These are phyloP conservation scores for Rhododendron williamsianum DNA, from an alignment of 148 eudicot species.

Conservation along the genomic window DNA sequence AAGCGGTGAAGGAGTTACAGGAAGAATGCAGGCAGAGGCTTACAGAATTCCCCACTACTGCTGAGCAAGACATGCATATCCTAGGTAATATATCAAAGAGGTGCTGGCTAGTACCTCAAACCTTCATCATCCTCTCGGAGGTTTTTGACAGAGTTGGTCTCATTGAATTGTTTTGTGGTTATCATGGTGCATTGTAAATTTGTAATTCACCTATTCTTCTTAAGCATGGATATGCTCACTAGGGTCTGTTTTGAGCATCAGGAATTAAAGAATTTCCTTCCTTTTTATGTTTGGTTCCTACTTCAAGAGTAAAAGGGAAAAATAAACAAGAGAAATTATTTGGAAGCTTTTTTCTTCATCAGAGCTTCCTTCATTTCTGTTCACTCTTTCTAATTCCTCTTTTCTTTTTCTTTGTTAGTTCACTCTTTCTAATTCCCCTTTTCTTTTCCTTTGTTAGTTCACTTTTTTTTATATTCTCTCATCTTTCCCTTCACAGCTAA, in stretches of 20 bases:
- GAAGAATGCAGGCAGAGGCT: constrained; percentile 81
- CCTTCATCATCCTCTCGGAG: neutral
- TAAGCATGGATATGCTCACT: neutral
- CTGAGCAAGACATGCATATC: constrained; percentile 70
- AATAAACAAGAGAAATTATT: neutral
- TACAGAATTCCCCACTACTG: constrained; percentile 56
- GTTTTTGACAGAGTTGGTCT: neutral
- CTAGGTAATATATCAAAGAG: constrained; percentile 44
- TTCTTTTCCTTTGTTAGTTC: too few species aligned
- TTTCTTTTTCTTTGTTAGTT: neutral
- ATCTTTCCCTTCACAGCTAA: neutral
- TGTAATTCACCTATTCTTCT: neutral
- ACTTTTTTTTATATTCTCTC: neutral
- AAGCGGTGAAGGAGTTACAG: constrained; percentile 85
- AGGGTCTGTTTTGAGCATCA: neutral
- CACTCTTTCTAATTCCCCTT: neutral
- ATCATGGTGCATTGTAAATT: neutral
- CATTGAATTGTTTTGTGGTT: neutral
- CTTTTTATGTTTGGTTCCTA: neutral
- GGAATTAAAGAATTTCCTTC: neutral
- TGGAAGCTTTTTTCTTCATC: neutral
- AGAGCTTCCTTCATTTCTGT: neutral
- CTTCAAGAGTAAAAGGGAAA: neutral
- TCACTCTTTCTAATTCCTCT: neutral
- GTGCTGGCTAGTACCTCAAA: neutral